Percentiles rank a stretch among this genome's conserved stretches.
Evolutionary conservation across 2,329 filamentous ascomycete genomes (phyloP).

Genomic region (Pestalotiopsis sp.): DNA sequence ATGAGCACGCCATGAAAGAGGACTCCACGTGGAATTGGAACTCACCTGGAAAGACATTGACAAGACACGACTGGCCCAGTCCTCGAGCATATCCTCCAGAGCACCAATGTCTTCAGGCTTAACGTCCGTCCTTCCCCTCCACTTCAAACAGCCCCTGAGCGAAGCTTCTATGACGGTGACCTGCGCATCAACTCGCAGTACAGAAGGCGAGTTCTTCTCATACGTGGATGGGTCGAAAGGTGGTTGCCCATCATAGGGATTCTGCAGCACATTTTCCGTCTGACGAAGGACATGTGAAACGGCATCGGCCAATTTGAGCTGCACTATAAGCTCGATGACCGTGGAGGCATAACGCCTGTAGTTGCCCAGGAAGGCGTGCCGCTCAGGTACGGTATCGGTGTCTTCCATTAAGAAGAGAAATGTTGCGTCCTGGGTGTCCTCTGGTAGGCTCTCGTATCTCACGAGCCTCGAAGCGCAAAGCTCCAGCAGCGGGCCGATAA

Average conservation of each 20-base stretch:
- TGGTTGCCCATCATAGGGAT: constrained; percentile 71
- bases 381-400: constrained; percentile 90
- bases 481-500: constrained; percentile 77
- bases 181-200: constrained; percentile 81
- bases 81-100: constrained; percentile 65
- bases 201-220: constrained; percentile 68
- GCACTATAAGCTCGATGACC: constrained; percentile 84
- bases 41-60: constrained; percentile 65
- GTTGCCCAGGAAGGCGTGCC: constrained; percentile 93
- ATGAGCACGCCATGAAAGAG: constrained; percentile 18
- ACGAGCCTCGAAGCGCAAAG: constrained; percentile 81
- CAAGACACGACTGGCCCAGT: constrained; percentile 73
- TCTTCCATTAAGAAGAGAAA: constrained; percentile 86
- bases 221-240: constrained; percentile 66
- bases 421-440: constrained; percentile 78
- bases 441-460: constrained; percentile 82
- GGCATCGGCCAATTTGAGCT: constrained; percentile 79
- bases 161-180: constrained; percentile 88
- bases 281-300: constrained; percentile 83
- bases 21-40: constrained; percentile 27
- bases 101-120: constrained; percentile 49
- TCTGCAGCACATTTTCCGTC: constrained; percentile 71
- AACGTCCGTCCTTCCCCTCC: constrained; percentile 45
- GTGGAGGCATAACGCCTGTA: constrained; percentile 88
- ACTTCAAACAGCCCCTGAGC: constrained; percentile 85